Evolutionary conservation across 2,329 filamentous ascomycete species (phyloP), one percentile per base, ranked within the genome.

Genomic region (Penicillium paneum): DNA sequence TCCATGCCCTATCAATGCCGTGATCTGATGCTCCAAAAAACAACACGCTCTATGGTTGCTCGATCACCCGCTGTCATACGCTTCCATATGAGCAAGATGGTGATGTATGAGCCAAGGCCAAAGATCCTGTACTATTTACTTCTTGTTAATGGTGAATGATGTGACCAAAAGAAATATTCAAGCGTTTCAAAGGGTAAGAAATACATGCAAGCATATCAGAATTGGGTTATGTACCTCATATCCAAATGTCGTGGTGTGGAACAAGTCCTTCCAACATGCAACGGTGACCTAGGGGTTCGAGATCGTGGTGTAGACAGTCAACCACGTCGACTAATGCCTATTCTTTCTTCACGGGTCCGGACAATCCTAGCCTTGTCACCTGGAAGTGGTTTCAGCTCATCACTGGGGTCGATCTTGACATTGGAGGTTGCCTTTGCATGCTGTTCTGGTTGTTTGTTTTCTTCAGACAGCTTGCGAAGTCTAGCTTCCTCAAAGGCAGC

Each of bases 351-450:
- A 4, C 76, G 67, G 17, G 71, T 74, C 35, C 77, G 69, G 53
- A 78, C 73, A 59, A 79, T 78, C 52, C 75, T 67, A 31, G 76
- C 76, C 61, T 78, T 78, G 54, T 79, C 77, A 0, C 76, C 77
- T 1, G 78, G 77, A 41, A 79, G 64, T 15, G 78, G 78, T 61
- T 79, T 79, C 64, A 79, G 59, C 57, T 79, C 78, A 67, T 79
- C 77, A 55, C 74, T 79, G 5, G 78, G 77, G 65, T 79, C 77
- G 41, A 74, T 62, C 19, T 65, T 67, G 28, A 55, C 52, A 50
- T 65, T 67, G 39, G 61, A 56, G 40, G 45, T 62, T 24, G 57
- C 61, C 42, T 63, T 66, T 48, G 57, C 43, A 46, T 44, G 46
- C 38, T 60, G 51, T 31, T 64, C 61, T 21, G 56, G 52, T 40